Conservation (phyloP, 441 rosid species). For the Pelargonium australe region DNA sequence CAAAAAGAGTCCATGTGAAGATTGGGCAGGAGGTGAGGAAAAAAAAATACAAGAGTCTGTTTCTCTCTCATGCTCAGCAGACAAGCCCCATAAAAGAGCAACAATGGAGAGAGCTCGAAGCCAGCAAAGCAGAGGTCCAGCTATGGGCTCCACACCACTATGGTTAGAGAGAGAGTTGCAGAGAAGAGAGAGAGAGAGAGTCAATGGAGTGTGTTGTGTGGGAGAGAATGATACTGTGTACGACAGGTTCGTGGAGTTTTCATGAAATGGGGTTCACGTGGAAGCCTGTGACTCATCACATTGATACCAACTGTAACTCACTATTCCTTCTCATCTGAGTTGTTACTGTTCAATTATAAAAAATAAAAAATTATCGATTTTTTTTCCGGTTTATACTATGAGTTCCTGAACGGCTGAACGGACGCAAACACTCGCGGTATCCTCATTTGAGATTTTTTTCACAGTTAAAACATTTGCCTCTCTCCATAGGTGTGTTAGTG, state of each 20-base stretch:
- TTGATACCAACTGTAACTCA: not conserved
- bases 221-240: not conserved
- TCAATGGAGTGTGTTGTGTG: not conserved
- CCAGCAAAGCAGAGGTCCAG: slow-evolving; percentile 75
- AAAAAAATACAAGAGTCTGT: not conserved
- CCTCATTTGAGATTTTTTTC: too few species aligned
- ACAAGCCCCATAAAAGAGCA: slow-evolving; percentile 66
- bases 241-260: not conserved
- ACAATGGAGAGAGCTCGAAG: slow-evolving; percentile 54
- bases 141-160: slow-evolving; percentile 58
- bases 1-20: slow-evolving; percentile 3
- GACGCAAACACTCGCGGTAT: too few species aligned
- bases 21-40: slow-evolving; percentile 13
- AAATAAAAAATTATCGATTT: too few species aligned
- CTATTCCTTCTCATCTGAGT: not conserved
- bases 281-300: not conserved
- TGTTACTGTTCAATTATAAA: not conserved
- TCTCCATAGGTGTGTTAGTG: too few species aligned
- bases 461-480: too few species aligned
- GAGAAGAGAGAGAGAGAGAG: not conserved
- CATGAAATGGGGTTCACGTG: slow-evolving; percentile 7
- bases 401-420: too few species aligned
- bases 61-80: slow-evolving; percentile 30
- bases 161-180: not conserved
- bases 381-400: too few species aligned